Conservation (phyloP, 2,329 filamentous ascomycete species). For the Graphilbum fragrans region DNA sequence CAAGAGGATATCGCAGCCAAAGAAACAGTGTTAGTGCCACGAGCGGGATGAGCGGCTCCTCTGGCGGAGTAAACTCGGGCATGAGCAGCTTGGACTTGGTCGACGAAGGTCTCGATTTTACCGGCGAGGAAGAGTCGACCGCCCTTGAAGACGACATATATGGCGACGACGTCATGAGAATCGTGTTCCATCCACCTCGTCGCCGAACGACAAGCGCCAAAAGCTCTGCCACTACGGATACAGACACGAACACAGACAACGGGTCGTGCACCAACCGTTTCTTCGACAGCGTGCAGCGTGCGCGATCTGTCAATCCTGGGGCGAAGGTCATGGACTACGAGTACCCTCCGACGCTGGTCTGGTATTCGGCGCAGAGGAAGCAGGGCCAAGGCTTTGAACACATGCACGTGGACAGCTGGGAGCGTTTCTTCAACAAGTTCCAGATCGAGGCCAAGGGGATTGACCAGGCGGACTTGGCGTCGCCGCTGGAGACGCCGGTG, state of each 20-base stretch:
- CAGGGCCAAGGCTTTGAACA: slow-evolving; percentile 39
- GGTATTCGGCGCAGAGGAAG: slow-evolving; percentile 34
- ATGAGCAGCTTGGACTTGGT: too few species aligned
- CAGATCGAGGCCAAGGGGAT: background rate
- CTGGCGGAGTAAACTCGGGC: too few species aligned
- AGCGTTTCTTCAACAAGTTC: slow-evolving; percentile 21
- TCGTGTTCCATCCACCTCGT: slow-evolving; percentile 36
- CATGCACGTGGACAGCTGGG: slow-evolving; percentile 31
- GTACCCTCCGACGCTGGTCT: slow-evolving; percentile 35
- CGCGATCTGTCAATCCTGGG: slow-evolving; percentile 10
- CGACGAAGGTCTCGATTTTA: too few species aligned
- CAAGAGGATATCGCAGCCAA: too few species aligned
- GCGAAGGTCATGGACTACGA: slow-evolving; percentile 21
- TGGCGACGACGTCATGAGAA: background rate
- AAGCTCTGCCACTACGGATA: background rate
- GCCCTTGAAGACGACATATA: background rate
- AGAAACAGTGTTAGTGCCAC: too few species aligned
- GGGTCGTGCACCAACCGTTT: slow-evolving; percentile 30
- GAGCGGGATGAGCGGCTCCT: too few species aligned
- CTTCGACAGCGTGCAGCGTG: slow-evolving; percentile 22
- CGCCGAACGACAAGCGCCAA: too few species aligned
- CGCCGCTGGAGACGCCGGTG: background rate
- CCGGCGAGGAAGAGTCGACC: too few species aligned
- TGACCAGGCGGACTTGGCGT: background rate
- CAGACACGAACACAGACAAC: background rate